Evolutionary conservation across 192 early-diverging fungal species (phyloP), one percentile per base, ranked within the genome.

Genomic region (Coemansia sp.): DNA sequence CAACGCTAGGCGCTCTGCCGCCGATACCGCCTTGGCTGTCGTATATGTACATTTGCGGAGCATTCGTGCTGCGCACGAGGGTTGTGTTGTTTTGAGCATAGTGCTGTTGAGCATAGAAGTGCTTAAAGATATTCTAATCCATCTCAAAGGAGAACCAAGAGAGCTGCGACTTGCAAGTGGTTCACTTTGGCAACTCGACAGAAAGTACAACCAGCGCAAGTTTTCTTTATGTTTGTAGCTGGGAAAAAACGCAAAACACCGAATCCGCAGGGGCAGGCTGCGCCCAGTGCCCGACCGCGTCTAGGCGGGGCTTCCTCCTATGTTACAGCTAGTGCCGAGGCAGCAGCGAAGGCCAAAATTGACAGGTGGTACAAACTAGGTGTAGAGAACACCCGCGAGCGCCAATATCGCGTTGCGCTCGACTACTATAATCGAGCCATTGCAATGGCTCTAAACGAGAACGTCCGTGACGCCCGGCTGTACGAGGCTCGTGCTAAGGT

Each of bases 351-450:
- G 8, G 36, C 41, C 10, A 47, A 53, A 23, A 48, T 57, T 16
- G 44, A 36, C 11, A 39, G 50, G 15, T 53, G 38, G 38, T 58
- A 65, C 18, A 16, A 14, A 30, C 48, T 67, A 16, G 72, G 66
- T 12, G n/a, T 21, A 15, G 66, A 69, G 37, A 76, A 62, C 38
- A 16, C 58, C 9, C 49, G 58, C 18, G 47, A 56, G 38, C 53
- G 55, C 18, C 62, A 61, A 36, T 58, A 69, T 43, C 61, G 65
- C 39, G 41, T 28, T 3, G 65, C 72, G 0, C 40, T 68, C 16
- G 62, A 69, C 55, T 62, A 60, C 56, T 53, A 44, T 58, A 69
- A 76, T 55, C 52, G 72, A n/a, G 61, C 62, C 8, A 43, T 69
- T 1, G 65, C 72, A 1, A 41, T 61, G 17, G 61, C 72, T 6